Percentiles rank a stretch among this genome's conserved stretches.
These are phyloP conservation scores for Tolypocladium album DNA, from an alignment of 2,329 filamentous ascomycete species.

Conservation along the genomic window DNA sequence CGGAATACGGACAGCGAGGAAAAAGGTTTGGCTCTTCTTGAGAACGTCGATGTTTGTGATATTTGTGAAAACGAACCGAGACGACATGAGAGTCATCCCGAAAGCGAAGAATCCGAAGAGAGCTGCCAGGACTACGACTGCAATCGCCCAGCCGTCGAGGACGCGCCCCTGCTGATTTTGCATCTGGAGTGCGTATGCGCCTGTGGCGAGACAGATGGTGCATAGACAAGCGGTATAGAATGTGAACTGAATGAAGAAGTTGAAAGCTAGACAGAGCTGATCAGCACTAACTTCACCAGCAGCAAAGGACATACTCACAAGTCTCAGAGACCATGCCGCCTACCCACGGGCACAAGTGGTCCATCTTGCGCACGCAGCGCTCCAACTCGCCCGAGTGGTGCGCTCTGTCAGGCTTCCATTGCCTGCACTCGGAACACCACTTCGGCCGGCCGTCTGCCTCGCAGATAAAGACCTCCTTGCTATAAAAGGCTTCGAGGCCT, in stretches of 20 bases:
- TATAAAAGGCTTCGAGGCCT: slow-evolving; percentile 68
- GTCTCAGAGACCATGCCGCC: slow-evolving; percentile 84
- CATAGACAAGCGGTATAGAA: slow-evolving; percentile 63
- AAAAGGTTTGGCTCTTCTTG: slow-evolving; percentile 50
- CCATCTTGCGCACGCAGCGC: slow-evolving; percentile 80
- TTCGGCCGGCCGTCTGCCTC: slow-evolving; percentile 72
- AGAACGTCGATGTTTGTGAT: slow-evolving; percentile 78
- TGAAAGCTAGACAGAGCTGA: slow-evolving; percentile 48
- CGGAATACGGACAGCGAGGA: slow-evolving; percentile 65
- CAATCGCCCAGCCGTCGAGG: slow-evolving; percentile 52
- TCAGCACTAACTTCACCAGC: not conserved
- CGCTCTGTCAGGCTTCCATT: slow-evolving; percentile 79
- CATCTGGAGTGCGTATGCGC: slow-evolving; percentile 53
- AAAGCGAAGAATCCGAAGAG: slow-evolving; percentile 74
- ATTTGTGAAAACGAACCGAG: slow-evolving; percentile 61
- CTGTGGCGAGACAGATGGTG: slow-evolving; percentile 48
- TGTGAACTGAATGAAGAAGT: slow-evolving; percentile 86
- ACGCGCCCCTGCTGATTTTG: slow-evolving; percentile 28
- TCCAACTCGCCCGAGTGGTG: slow-evolving; percentile 79
- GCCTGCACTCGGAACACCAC: slow-evolving; percentile 76
- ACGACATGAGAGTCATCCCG: slow-evolving; percentile 65
- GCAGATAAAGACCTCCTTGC: slow-evolving; percentile 74
- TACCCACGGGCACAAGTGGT: slow-evolving; percentile 96
- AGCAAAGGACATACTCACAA: slow-evolving; percentile 30
- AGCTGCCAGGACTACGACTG: slow-evolving; percentile 51